phyloP scores from a whole-genome alignment of 495 filamentous ascomycete genomes.

The Penicillium diatomitis region DNA sequence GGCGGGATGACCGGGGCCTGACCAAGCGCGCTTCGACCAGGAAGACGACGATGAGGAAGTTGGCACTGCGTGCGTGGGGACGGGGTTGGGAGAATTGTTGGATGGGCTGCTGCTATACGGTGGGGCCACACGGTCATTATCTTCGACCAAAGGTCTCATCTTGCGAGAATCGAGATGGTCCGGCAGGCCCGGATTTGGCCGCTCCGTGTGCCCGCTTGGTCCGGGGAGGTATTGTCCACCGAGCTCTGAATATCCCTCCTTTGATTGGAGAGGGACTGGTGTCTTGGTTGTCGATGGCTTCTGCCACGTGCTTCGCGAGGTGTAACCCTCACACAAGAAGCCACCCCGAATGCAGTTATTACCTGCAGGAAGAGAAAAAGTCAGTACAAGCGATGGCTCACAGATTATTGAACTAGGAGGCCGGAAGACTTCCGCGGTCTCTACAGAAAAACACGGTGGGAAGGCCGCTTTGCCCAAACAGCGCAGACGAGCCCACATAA shows the following conservation, averaged over 20 bases:
- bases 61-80: conserved; percentile 15
- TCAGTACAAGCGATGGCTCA: too few relatives aligned
- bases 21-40: conserved; percentile 36
- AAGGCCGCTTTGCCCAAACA: too few relatives aligned
- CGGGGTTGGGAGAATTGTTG: conserved; percentile 18
- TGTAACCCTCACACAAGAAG: conserved; percentile 92
- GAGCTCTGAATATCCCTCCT: conserved; percentile 59
- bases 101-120: conserved; percentile 35
- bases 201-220: conserved; percentile 37
- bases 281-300: conserved; percentile 50
- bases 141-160: conserved; percentile 37
- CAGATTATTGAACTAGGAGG: too few relatives aligned
- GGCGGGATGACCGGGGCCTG: conserved; percentile 20
- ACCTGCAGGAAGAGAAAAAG: conserved; percentile 40
- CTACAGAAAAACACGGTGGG: too few relatives aligned
- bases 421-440: too few relatives aligned
- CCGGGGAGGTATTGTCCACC: conserved; percentile 38
- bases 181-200: conserved; percentile 21
- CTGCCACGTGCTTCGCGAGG: conserved; percentile 64
- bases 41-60: background rate
- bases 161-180: conserved; percentile 32
- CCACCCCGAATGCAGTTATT: conserved; percentile 88
- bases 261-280: conserved; percentile 77
- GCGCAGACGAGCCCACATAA: too few relatives aligned
- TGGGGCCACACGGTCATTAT: conserved; percentile 28